Evolutionary conservation across 192 early-diverging fungal genomes (phyloP).

Genomic region (Coemansia javaensis): DNA sequence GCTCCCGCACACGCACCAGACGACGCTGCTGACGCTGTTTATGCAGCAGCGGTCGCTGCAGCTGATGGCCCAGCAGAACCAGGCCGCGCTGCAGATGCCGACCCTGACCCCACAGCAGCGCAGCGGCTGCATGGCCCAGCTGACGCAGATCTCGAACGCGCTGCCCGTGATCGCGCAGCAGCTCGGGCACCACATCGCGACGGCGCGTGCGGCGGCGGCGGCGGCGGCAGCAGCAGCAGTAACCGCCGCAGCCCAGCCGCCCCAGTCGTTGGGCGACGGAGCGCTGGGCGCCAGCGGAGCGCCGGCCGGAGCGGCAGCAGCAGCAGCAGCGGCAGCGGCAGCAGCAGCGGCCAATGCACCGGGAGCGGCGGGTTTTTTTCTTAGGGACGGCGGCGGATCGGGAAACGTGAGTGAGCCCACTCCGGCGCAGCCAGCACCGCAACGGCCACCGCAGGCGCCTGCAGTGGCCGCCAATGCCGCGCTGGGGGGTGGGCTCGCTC

Average conservation of each 20-base stretch:
- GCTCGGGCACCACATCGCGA: constrained; percentile 3
- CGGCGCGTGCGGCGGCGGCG: constrained; percentile 7
- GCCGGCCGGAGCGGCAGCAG: not conserved
- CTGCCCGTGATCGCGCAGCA: constrained; percentile 8
- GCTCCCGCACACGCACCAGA: constrained; percentile 13
- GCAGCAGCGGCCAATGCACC: too few relatives aligned
- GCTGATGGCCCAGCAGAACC: constrained; percentile 3
- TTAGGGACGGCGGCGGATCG: constrained; percentile 24
- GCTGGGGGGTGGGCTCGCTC: constrained; percentile 25
- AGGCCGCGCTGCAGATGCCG: constrained; percentile 3
- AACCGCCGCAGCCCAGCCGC: constrained; percentile 4
- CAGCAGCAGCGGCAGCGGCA: not conserved
- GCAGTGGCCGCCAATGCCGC: constrained; percentile 18
- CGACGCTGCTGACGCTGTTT: constrained; percentile 3
- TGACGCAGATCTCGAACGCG: constrained; percentile 12
- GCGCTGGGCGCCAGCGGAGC: not conserved
- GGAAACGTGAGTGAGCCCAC: constrained; percentile 41
- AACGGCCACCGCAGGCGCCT: constrained; percentile 6
- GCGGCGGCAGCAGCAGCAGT: constrained; percentile 7
- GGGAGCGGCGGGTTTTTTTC: constrained; percentile 16
- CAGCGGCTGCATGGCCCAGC: not conserved
- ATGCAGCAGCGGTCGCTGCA: constrained; percentile 10
- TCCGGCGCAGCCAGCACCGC: constrained; percentile 16
- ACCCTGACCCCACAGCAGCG: constrained; percentile 25
- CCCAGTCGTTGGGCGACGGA: too few relatives aligned